Base-by-base conservation (phyloP, 2,329 filamentous ascomycete species). In the Phyllachora maydis region DNA sequence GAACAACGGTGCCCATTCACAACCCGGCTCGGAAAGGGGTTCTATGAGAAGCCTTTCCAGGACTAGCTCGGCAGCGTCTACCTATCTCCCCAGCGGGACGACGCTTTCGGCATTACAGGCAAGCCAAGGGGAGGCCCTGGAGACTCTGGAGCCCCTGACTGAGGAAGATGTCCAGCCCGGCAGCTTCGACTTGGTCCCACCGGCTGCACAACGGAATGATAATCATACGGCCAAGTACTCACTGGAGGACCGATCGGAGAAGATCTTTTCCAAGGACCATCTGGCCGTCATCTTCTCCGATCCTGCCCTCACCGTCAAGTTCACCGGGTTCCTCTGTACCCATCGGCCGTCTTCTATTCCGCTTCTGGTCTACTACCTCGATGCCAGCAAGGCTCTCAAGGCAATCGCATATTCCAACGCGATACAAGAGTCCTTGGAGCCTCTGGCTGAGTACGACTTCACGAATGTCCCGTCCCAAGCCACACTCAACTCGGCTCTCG, bases 341-440 rank as follows among this genome's bases (percentile, higher is more conserved):
- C 51, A 59, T 21, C 55, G 70, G 21, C 65, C 69, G 4, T 47
- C 58, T 11, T 77, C 73, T 1, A 51, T 77, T 3, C 62, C 71
- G 0, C 47, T 75, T 6, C 46, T 82, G 9, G 61, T 69, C 14
- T 77, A 79, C 47, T 79, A 79, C 32, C 53, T 81, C 2, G 70
- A 78, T 34, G 61, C 71, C 0, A 43, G 68, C 27, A 83, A 82
- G 38, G 73, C 74, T 1, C 43, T 78, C 8, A 64, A 66, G 33
- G 72, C 75, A 2, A 67, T 82, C 27, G 55, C 59, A 16, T 81
- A 81, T 35, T 62, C 71, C 11, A 78, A 82, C 40, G 63, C 70
- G 0, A 56, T 81, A 17, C 58, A 67, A 2, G 59, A 64, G 29
- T 57, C 66, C 2, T 49, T 77, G 6, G 54, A 63, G 14, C 54